A percentile compares a stretch with the other conserved stretches of the same genome.
Evolutionary conservation across 441 rosid genomes (phyloP).

Genomic region (Macaranga tanarius): DNA sequence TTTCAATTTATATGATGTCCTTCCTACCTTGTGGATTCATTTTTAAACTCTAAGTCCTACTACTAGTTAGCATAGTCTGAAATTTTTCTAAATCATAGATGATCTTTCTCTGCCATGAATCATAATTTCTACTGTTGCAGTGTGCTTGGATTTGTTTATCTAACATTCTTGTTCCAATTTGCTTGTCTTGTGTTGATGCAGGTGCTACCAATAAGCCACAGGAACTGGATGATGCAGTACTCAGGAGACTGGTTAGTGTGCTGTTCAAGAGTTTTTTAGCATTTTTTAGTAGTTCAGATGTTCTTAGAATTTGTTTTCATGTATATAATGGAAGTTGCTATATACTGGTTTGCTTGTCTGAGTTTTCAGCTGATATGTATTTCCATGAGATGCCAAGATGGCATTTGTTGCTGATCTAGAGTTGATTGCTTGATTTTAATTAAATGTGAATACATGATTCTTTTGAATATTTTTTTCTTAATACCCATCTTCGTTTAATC

Average conservation of each 20-base stretch:
- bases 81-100: background rate
- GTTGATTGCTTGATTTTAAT: background rate
- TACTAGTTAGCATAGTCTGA: background rate
- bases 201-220: conserved; percentile 98
- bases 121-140: background rate
- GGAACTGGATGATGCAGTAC: conserved; percentile 94
- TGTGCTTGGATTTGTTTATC: background rate
- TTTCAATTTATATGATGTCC: background rate
- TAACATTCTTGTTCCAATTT: conserved; percentile 5
- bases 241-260: conserved; percentile 78
- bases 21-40: no score
- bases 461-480: background rate
- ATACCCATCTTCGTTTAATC: background rate
- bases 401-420: background rate
- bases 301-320: background rate
- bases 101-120: background rate
- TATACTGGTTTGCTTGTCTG: background rate
- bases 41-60: background rate
- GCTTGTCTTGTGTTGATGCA: conserved; percentile 33
- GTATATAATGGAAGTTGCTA: background rate
- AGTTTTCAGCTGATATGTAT: background rate
- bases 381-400: background rate
- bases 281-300: conserved; percentile 1
- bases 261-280: conserved; percentile 15
- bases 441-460: no score